Base-by-base conservation (phyloP, 257 asterid species). In the Lavandula angustifolia region DNA sequence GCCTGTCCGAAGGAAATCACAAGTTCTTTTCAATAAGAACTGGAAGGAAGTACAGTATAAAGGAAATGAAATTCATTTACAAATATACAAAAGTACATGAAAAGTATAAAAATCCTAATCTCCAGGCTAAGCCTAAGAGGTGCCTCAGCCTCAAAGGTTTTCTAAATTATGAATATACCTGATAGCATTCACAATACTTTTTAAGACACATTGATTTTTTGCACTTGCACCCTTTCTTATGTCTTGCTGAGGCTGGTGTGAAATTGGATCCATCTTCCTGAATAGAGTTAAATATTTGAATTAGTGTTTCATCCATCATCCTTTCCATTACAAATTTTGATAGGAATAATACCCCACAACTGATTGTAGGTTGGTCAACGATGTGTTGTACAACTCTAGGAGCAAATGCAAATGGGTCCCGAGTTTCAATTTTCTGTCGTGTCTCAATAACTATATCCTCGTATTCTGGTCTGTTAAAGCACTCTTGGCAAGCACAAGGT, bases 191-290 rank as follows among this genome's bases (percentile, higher is more conserved):
- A 52, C 98, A 85, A 66, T 91, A 91, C 76, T 85, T 85, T 66
- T 91, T 84, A 72, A 75, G 78, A 53, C 96, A 91, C 85, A 80
- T 83, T 0, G 96, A 88, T 68, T 84, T 91, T 79, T 86, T 91
- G 79, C 98, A 91, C 65, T 82, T 87, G 91, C 97, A 90, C 46
- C 98, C 96, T 66, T 85, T 78, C 80, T 84, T 87, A 73, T 84
- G 98, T 73, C 91, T 82, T 64, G 83, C 84, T 13, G 89, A 84
- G 60, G 86, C 62, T 31, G 84, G 82, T 12, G 94, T 83, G 56
- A 64, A 73, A 58, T 47, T 64, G 53, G 66, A 32, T 57, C 66
- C 80, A 32, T 71, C 79, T 56, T 67, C 87, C 89, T 88, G 80
- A 54, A 62, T 68, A 60, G 38, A 58, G 32, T 10, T 54, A 22